Conservation (phyloP, 805 yeast genomes). For the Myxozyma melibiosi region DNA sequence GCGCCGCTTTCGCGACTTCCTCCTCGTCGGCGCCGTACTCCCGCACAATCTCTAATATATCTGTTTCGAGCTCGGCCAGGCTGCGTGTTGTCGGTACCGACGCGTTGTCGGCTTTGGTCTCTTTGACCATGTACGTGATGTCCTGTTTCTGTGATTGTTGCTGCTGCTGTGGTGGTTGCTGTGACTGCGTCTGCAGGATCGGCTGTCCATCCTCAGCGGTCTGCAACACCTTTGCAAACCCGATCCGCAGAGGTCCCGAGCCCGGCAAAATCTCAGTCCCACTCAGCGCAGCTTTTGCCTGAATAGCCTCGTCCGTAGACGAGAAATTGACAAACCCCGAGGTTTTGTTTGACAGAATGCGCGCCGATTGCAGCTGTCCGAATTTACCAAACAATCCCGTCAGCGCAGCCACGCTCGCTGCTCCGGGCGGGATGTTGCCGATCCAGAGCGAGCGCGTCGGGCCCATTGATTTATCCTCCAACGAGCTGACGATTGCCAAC, state of each 20-base stretch:
- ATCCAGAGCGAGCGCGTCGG: slow-evolving; percentile 79
- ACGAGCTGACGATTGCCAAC: slow-evolving; percentile 41
- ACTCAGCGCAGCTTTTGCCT: slow-evolving; percentile 73
- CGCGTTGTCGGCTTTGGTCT: slow-evolving; percentile 16
- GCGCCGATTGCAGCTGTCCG: slow-evolving; percentile 62
- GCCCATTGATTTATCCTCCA: slow-evolving; percentile 67
- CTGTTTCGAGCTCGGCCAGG: slow-evolving; percentile 38
- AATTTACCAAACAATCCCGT: slow-evolving; percentile 62
- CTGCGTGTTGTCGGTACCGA: slow-evolving; percentile 35
- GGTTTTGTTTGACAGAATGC: slow-evolving; percentile 52
- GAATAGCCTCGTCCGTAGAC: slow-evolving; percentile 72
- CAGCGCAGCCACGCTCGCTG: slow-evolving; percentile 56
- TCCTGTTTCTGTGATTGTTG: slow-evolving; percentile 7
- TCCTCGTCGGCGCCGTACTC: slow-evolving; percentile 43
- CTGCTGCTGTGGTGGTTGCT: background rate
- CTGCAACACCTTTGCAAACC: slow-evolving; percentile 71
- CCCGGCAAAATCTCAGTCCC: slow-evolving; percentile 85
- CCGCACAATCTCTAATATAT: slow-evolving; percentile 40
- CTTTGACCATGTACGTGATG: slow-evolving; percentile 28
- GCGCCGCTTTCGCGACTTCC: slow-evolving; percentile 38
- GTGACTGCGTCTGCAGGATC: too few species aligned
- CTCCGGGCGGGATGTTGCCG: slow-evolving; percentile 70
- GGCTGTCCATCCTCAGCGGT: too few species aligned
- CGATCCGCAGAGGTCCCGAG: slow-evolving; percentile 67
- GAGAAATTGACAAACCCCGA: slow-evolving; percentile 73